phyloP scores from a whole-genome alignment of 2,329 filamentous ascomycete species.

The Trichoderma sp. region DNA sequence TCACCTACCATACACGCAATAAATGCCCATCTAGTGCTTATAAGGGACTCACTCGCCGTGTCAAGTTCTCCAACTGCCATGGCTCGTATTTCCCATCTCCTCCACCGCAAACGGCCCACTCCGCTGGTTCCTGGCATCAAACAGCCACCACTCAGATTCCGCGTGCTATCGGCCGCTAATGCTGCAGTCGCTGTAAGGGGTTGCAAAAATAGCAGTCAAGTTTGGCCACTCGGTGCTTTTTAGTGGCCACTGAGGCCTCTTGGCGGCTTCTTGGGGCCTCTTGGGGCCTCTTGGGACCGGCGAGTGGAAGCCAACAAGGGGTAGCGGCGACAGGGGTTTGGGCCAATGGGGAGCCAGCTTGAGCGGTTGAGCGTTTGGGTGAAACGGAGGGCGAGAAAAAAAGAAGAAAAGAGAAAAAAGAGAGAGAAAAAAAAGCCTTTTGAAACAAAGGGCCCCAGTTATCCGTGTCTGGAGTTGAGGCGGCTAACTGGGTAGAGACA shows the following conservation, averaged over 20 bases:
- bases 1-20: neutral
- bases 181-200: constrained; percentile 19
- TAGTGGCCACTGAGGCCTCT: constrained; percentile 2
- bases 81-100: constrained; percentile 6
- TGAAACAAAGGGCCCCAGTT: constrained; percentile 14
- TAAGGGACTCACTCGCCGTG: neutral
- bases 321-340: neutral
- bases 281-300: neutral
- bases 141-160: neutral
- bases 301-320: constrained; percentile 4
- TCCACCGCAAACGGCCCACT: neutral
- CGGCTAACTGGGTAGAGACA: neutral
- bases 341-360: neutral
- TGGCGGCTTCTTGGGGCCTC: neutral
- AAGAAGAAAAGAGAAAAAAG: neutral
- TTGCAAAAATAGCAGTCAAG: constrained; percentile 15
- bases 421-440: neutral
- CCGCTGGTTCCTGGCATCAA: constrained; percentile 12
- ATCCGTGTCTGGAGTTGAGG: constrained; percentile 2
- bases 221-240: neutral
- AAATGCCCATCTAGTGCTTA: neutral
- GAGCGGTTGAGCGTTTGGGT: neutral
- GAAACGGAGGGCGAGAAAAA: neutral
- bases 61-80: neutral
- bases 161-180: constrained; percentile 15